A percentile compares a stretch with the other conserved stretches of the same genome.
These are phyloP conservation scores for Myxozyma sirexii DNA, from an alignment of 805 yeast species.

Conservation along the genomic window DNA sequence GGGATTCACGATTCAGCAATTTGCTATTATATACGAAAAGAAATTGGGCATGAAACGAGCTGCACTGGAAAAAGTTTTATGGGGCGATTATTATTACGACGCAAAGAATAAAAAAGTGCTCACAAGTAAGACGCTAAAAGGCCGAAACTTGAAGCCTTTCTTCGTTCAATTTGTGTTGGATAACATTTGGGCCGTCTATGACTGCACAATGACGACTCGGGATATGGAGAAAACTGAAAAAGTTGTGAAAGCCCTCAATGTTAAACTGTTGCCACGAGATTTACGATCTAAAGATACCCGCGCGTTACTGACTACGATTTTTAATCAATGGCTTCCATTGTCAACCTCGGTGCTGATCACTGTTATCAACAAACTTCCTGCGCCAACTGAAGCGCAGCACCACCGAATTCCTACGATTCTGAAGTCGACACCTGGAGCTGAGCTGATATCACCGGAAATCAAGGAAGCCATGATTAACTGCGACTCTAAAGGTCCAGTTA, in stretches of 20 bases:
- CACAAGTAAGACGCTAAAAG: conserved; percentile 60
- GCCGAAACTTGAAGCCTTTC: conserved; percentile 69
- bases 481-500: conserved; percentile 62
- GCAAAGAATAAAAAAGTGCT: conserved; percentile 85
- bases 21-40: conserved; percentile 81
- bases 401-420: conserved; percentile 70
- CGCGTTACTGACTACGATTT: conserved; percentile 60
- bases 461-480: conserved; percentile 64
- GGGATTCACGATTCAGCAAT: conserved; percentile 92
- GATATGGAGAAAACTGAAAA: conserved; percentile 73
- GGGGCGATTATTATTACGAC: conserved; percentile 94
- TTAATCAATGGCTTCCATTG: conserved; percentile 94
- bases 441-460: conserved; percentile 53
- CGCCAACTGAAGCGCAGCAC: conserved; percentile 76
- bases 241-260: conserved; percentile 68
- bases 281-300: conserved; percentile 76
- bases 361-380: conserved; percentile 82
- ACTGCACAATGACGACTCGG: conserved; percentile 63
- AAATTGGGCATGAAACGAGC: conserved; percentile 82
- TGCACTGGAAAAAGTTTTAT: conserved; percentile 78
- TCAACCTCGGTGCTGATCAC: conserved; percentile 82
- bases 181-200: conserved; percentile 89
- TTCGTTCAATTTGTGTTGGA: conserved; percentile 87
- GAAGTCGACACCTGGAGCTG: conserved; percentile 57
- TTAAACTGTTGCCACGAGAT: conserved; percentile 74